A percentile compares a stretch with the other conserved stretches of the same genome.
phyloP scores from a whole-genome alignment of 768 basidiomycete species.

The Suillus bovinus region DNA sequence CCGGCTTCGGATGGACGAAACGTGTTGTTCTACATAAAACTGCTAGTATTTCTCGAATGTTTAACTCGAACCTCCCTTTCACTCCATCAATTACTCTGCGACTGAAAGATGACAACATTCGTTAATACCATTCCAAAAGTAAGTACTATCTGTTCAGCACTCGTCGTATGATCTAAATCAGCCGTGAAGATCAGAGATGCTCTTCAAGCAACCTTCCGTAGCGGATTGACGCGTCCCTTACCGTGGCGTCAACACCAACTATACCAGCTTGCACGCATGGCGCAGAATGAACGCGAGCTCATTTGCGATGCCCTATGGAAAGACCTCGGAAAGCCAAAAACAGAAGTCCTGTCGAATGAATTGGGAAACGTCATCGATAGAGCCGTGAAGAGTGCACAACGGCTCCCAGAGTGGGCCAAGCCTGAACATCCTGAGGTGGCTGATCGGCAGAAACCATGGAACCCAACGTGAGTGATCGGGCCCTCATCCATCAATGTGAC shows the following conservation, averaged over 20 bases:
- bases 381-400: slow-evolving; percentile 42
- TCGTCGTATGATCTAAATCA: neutral
- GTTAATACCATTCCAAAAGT: slow-evolving; percentile 29
- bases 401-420: slow-evolving; percentile 60
- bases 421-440: slow-evolving; percentile 40
- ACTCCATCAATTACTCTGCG: neutral
- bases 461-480: slow-evolving; percentile 37
- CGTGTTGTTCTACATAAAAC: no score
- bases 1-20: no score
- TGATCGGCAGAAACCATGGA: slow-evolving; percentile 49
- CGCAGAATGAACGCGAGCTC: slow-evolving; percentile 60
- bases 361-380: slow-evolving; percentile 43
- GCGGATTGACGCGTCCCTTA: slow-evolving; percentile 50
- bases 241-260: slow-evolving; percentile 69
- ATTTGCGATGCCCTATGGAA: slow-evolving; percentile 41
- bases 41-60: no score
- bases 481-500: neutral
- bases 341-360: slow-evolving; percentile 42
- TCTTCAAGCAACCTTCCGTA: slow-evolving; percentile 48
- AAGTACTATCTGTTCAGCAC: neutral
- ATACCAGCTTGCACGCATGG: slow-evolving; percentile 57
- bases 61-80: no score
- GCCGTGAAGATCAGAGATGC: slow-evolving; percentile 34
- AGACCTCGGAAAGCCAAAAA: slow-evolving; percentile 52
- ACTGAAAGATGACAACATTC: slow-evolving; percentile 11